Conservation (phyloP, 441 rosid genomes). For the Pelargonium cotyledonis region DNA sequence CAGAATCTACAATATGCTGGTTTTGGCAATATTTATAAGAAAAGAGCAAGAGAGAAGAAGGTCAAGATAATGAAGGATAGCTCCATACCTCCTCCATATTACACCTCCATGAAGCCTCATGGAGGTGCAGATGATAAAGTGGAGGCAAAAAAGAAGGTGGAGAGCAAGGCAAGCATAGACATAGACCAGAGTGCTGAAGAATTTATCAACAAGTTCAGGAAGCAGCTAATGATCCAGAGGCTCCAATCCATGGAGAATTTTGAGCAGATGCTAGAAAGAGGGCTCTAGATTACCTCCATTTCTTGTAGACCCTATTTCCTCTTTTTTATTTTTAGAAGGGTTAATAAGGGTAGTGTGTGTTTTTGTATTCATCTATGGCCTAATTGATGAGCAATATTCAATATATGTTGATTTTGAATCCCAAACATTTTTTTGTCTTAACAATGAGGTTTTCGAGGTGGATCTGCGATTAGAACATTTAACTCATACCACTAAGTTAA, state of each 20-base stretch:
- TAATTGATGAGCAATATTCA: too few species aligned
- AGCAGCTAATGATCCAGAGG: conserved; percentile 61
- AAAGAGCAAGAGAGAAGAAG: not conserved
- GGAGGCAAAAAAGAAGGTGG: conserved; percentile 15
- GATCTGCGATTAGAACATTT: too few species aligned
- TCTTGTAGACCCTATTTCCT: too few species aligned
- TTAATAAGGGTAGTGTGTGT: too few species aligned
- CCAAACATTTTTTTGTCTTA: too few species aligned
- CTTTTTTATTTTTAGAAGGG: too few species aligned
- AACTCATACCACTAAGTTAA: too few species aligned
- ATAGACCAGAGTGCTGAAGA: conserved; percentile 68
- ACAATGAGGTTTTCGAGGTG: too few species aligned
- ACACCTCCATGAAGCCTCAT: not conserved
- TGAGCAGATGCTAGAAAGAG: conserved; percentile 50
- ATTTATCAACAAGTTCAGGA: conserved; percentile 73
- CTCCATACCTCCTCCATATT: conserved; percentile 13
- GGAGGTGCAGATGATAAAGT: not conserved
- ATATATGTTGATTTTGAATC: too few species aligned
- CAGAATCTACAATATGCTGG: too few species aligned
- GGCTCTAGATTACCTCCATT: conserved; percentile 5
- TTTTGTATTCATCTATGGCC: too few species aligned
- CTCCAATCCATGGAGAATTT: conserved; percentile 65
- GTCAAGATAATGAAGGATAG: conserved; percentile 16
- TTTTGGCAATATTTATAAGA: not conserved
- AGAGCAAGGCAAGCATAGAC: conserved; percentile 42